phyloP scores from a whole-genome alignment of 1,139 yeast species.

The Diutina rugosa region DNA sequence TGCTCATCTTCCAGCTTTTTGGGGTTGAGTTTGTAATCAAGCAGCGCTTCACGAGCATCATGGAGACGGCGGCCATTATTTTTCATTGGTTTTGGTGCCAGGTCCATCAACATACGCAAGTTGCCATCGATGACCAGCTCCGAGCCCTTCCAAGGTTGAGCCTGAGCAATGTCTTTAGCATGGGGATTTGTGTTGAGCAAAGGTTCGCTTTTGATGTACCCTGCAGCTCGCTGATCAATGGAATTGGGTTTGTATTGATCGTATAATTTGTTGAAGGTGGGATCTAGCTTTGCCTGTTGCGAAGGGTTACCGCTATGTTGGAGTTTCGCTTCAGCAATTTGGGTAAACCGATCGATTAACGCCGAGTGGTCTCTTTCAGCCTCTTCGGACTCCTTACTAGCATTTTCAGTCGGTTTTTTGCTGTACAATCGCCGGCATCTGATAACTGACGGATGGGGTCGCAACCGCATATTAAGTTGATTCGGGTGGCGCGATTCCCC shows the following conservation, averaged over 20 bases:
- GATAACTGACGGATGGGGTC: background rate
- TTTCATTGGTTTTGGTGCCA: conserved; percentile 30
- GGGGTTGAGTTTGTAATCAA: conserved; percentile 42
- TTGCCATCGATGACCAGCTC: conserved; percentile 41
- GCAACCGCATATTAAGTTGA: background rate
- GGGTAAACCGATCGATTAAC: conserved; percentile 14
- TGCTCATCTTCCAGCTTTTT: conserved; percentile 27
- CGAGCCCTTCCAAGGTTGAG: conserved; percentile 57
- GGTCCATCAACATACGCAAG: conserved; percentile 52
- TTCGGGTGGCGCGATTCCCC: background rate
- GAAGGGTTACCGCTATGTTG: conserved; percentile 4
- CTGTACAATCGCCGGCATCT: background rate
- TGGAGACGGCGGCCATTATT: conserved; percentile 27
- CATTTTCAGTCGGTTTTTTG: background rate
- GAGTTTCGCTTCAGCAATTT: conserved; percentile 18
- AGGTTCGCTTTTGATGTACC: conserved; percentile 18
- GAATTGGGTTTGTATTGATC: conserved; percentile 5
- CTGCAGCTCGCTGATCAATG: conserved; percentile 2
- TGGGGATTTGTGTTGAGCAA: conserved; percentile 30
- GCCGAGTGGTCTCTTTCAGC: conserved; percentile 5
- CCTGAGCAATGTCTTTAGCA: conserved; percentile 37
- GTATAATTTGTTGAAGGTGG: conserved; percentile 8
- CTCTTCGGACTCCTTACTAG: background rate
- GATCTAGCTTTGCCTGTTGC: conserved; percentile 9
- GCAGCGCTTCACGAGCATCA: conserved; percentile 49